Evolutionary conservation across 768 basidiomycete species (phyloP), one percentile per base, ranked within the genome.

Genomic region (Fistulinella prunicolor): DNA sequence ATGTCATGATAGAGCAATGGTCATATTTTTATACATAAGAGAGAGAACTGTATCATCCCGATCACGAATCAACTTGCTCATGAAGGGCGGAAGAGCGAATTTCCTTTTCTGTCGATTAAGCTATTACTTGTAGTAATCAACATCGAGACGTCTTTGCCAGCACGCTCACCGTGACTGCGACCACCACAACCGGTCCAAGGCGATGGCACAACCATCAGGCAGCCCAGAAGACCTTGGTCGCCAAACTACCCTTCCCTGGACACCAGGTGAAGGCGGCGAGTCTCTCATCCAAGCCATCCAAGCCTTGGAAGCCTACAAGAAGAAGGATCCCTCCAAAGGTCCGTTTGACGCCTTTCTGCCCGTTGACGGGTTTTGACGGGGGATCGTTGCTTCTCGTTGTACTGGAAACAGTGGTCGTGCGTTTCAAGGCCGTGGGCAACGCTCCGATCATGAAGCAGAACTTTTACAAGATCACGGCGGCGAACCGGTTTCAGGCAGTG

Each of bases 391-490:
- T 28, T 28, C 16, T 32, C 20, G 3, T 23, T 20, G 2, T 28
- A 12, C 12, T 28, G 38, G n/a, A 12, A 4, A 38, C 64, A 98
- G 95, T 97, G 42, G 85, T 97, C 53, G 91, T 99, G 9, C 85
- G 94, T 37, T 99, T 99, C 81, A 94, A 94, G 66, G 94, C 95
- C 2, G 89, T 96, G 9, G 95, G 95, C 38, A 94, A 95, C 59
- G 95, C 94, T 1, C 95, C 95, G 0, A 94, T 99, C 60, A 96
- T 99, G 94, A 94, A 89, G 71, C 91, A 95, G 71, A 97, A 95
- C 72, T 89, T 94, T 59, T 97, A 93, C 82, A 95, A 94, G 76
- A 94, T 97, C 61, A 93, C 94, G 0, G 89, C 94, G 12, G 85
- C 87, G 34, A 94, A 96, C 65, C 79, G 88, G 45, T 99, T 97